phyloP scores from a whole-genome alignment of 768 basidiomycete genomes.

The Auricularia heimuer region DNA sequence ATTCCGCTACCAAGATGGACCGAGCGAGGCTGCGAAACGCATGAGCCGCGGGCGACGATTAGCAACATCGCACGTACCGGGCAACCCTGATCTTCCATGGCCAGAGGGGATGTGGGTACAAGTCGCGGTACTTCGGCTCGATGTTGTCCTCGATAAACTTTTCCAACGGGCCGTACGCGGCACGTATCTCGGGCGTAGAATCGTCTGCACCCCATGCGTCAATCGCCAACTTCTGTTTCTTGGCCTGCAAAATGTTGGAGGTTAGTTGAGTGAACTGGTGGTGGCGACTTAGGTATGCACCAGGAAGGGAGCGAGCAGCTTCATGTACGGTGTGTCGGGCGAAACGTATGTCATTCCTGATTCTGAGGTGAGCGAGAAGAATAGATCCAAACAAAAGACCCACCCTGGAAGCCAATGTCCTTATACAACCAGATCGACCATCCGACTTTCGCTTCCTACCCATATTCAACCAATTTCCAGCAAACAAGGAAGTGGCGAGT shows the following conservation, averaged over 20 bases:
- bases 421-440: conserved; percentile 90
- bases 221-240: conserved; percentile 67
- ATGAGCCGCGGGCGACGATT: not conserved
- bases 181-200: conserved; percentile 29
- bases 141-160: conserved; percentile 46
- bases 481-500: not conserved
- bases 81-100: conserved; percentile 35
- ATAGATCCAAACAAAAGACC: not conserved
- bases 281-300: not conserved
- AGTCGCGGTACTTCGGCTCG: conserved; percentile 30
- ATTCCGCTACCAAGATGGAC: conserved; percentile 61
- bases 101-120: conserved; percentile 61
- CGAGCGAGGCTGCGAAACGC: conserved; percentile 37
- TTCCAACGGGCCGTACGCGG: conserved; percentile 56
- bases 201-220: conserved; percentile 76
- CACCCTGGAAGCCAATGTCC: conserved; percentile 42
- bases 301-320: conserved; percentile 56
- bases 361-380: conserved; percentile 7
- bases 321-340: conserved; percentile 62
- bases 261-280: not conserved
- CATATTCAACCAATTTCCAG: not conserved
- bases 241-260: conserved; percentile 23
- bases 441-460: conserved; percentile 19
- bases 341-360: conserved; percentile 75
- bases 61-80: conserved; percentile 27